Conservation (phyloP, 208 protist species). For the Trypanosoma avium region DNA sequence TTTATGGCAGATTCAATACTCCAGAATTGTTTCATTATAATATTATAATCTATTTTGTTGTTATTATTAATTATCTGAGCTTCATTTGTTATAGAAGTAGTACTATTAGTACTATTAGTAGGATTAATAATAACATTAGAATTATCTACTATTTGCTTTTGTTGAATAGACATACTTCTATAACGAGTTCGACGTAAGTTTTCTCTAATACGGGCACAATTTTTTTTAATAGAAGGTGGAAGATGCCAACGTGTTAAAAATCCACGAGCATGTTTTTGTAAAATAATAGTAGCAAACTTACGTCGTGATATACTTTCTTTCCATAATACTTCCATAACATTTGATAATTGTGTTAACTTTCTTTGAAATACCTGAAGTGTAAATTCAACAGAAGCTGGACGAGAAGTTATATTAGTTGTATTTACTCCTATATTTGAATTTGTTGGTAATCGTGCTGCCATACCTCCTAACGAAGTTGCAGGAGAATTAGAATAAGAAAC, state of each 20-base stretch:
- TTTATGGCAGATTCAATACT: slow-evolving; percentile 58
- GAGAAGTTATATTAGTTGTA: not conserved
- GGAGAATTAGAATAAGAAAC: not conserved
- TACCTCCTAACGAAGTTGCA: slow-evolving; percentile 11
- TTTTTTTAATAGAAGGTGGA: slow-evolving; percentile 28
- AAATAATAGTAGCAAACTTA: slow-evolving; percentile 47
- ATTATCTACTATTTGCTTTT: not conserved
- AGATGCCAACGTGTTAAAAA: slow-evolving; percentile 50
- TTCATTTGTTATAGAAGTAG: not conserved
- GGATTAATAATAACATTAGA: slow-evolving; percentile 3
- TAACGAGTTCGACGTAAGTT: slow-evolving; percentile 30
- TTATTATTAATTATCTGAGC: not conserved
- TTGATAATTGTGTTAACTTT: slow-evolving; percentile 60
- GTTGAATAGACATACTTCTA: not conserved
- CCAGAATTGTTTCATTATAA: slow-evolving; percentile 51
- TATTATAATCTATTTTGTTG: slow-evolving; percentile 17
- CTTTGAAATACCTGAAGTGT: slow-evolving; percentile 73
- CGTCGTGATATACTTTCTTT: slow-evolving; percentile 56
- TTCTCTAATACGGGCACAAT: slow-evolving; percentile 41
- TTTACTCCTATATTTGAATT: not conserved
- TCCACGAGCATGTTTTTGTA: slow-evolving; percentile 63
- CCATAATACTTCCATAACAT: slow-evolving; percentile 72
- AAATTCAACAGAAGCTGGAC: slow-evolving; percentile 10
- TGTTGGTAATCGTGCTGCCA: slow-evolving; percentile 1
- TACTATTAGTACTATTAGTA: not conserved